Evolutionary conservation across 2,329 filamentous ascomycete species (phyloP), one percentile per base, ranked within the genome.

Genomic region (Botrytis cinerea): DNA sequence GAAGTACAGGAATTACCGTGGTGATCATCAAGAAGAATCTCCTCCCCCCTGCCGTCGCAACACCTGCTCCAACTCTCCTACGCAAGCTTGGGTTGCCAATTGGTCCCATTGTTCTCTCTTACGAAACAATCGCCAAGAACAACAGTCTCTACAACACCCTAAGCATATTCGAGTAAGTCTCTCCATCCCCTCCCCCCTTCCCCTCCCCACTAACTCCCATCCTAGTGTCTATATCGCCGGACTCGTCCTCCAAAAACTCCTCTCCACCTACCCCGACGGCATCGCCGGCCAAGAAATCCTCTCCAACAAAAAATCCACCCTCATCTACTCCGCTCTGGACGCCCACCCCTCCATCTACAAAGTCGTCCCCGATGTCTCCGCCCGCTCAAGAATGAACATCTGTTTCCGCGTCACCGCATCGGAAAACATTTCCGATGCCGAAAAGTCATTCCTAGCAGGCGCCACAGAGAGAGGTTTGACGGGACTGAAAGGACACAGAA

Each of bases 111-210:
- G 88, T 98, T 61, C 85, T 98, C 66, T 89, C 93, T 76, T 98
- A 95, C 80, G 91, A 94, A 75, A 94, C 89, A 0, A 92, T 96
- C 77, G 91, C 93, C 59, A 97, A 97, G 86, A 97, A 97, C 84
- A 96, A 97, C 85, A 96, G 92, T 78, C 87, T 98, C 43, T 98
- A 98, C 85, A 98, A 98, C 84, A 98, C 95, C 0, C 85, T 98
- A 18, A 95, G 93, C 79, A 97, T 98, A 80, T 97, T 98, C 80
- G 95, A 81, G 88, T 90, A 82, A 80, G 87, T 75, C 22, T 32
- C 51, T 57, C 51, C n/a, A 57, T 16, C n/a, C 51, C 14, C 14
- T 5, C 5, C 16, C 6, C 43, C 43, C 18, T 48, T 2, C n/a
- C 40, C 16, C 38, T 22, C 16, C 57, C 20, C 54, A 32, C 73